Base-by-base conservation (phyloP, 202 grass and related monocot species). In the Setaria italica region DNA sequence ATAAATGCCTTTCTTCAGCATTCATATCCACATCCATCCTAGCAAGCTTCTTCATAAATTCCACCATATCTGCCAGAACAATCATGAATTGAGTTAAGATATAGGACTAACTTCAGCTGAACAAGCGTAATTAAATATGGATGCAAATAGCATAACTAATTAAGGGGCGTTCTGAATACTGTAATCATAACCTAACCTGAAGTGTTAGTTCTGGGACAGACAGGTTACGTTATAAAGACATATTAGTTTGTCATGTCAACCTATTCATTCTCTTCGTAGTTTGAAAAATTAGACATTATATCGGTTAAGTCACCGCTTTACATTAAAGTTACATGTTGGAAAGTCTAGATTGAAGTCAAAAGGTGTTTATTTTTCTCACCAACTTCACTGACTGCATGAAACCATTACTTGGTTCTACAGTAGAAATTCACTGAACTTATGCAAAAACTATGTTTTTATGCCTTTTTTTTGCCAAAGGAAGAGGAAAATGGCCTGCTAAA, bases 1-100 rank as follows among this genome's bases (percentile, higher is more conserved):
- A 86, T 25, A 98, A 87, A 71, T 92, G 84, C 37, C 95, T 92
- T 85, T 98, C 93, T 69, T 98, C 91, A 74, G 88, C 74, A 58
- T 70, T 98, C 83, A 95, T 89, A 80, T 95, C 95, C 47, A 98
- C 81, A 82, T 98, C 93, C 95, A 98, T 94, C 89, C 88, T 86
- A 57, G 93, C 95, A 76, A 95, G 89, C 14, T 82, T 89, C 79
- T 89, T 98, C 91, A 98, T 90, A 85, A 58, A 92, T 29, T 94
- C 86, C 59, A 95, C 85, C 95, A 94, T 94, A 83, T 98, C 95
- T 98, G 74, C 62, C 88, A 74, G 48, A 77, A 76, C 14, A 70
- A 34, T 54, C 39, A 84, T 80, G 84, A 5, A 62, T 55, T 45
- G 34, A 79, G 51, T 74, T 63, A 56, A 70, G 49, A 67, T 5